A percentile compares a stretch with the other conserved stretches of the same genome.
Conservation (phyloP, 2,329 filamentous ascomycete species). For the Penicillium sp. region DNA sequence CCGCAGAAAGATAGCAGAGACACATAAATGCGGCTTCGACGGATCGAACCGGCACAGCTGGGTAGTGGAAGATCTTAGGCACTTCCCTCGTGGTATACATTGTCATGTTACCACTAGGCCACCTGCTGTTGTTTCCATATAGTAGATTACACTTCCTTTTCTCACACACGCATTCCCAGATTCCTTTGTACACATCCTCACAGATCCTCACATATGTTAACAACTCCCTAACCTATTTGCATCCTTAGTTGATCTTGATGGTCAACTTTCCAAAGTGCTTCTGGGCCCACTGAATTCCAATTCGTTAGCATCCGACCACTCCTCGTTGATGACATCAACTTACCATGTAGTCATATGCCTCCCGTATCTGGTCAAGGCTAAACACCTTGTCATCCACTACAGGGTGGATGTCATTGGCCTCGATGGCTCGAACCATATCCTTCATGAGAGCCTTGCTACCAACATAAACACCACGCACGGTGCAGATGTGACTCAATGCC, state of each 20-base stretch:
- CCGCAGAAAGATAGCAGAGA: background rate
- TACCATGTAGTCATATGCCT: constrained; percentile 56
- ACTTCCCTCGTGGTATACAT: constrained; percentile 1
- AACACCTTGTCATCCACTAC: constrained; percentile 60
- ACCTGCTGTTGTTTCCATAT: background rate
- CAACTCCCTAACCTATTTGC: background rate
- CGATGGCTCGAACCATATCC: constrained; percentile 59
- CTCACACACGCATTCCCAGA: background rate
- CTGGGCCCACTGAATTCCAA: constrained; percentile 42
- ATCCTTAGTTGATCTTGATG: constrained; percentile 43
- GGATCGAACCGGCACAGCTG: background rate
- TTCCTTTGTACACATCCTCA: background rate
- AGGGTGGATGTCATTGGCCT: constrained; percentile 58
- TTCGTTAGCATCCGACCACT: constrained; percentile 17
- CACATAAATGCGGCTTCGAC: no score
- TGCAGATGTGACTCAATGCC: constrained; percentile 51
- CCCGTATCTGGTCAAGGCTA: constrained; percentile 51
- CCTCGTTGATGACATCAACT: constrained; percentile 23
- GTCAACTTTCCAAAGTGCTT: constrained; percentile 58
- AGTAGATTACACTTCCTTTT: background rate
- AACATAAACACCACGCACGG: constrained; percentile 57
- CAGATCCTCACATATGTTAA: no score
- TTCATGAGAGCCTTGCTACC: constrained; percentile 56
- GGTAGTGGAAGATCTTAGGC: background rate
- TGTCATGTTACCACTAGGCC: background rate